phyloP scores from a whole-genome alignment of 1,139 yeast genomes.

The Yamadazyma atmosphaerica region DNA sequence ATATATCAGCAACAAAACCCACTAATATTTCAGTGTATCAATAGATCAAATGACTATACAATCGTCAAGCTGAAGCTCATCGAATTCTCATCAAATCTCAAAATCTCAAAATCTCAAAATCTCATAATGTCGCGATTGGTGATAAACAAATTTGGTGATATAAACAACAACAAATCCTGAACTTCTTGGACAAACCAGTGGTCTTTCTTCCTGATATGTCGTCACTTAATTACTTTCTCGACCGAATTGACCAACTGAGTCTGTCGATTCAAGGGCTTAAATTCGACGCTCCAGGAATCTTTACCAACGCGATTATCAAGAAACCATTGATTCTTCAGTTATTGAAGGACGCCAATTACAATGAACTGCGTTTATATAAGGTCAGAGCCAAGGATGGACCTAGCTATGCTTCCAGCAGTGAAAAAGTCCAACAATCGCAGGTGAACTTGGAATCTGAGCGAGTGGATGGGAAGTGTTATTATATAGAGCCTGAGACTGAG shows the following conservation, averaged over 20 bases:
- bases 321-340: slow-evolving; percentile 59
- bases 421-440: slow-evolving; percentile 12
- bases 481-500: slow-evolving; percentile 21
- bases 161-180: too few species aligned
- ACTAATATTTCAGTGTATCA: too few species aligned
- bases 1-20: too few species aligned
- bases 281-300: slow-evolving; percentile 57
- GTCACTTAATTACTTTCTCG: slow-evolving; percentile 24
- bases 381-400: slow-evolving; percentile 18
- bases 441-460: slow-evolving; percentile 28
- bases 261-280: slow-evolving; percentile 28
- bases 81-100: too few species aligned
- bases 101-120: too few species aligned
- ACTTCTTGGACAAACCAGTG: too few species aligned
- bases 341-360: slow-evolving; percentile 58
- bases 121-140: too few species aligned
- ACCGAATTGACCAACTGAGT: slow-evolving; percentile 23
- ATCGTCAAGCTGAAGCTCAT: too few species aligned
- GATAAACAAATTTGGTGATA: too few species aligned
- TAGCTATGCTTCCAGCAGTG: slow-evolving; percentile 1
- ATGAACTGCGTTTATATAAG: slow-evolving; percentile 52
- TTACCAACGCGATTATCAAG: slow-evolving; percentile 61
- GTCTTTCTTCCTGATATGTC: too few species aligned
- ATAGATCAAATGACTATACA: not conserved
- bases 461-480: slow-evolving; percentile 38